Base-by-base conservation (phyloP, 768 basidiomycete species). In the Russula sp. region DNA sequence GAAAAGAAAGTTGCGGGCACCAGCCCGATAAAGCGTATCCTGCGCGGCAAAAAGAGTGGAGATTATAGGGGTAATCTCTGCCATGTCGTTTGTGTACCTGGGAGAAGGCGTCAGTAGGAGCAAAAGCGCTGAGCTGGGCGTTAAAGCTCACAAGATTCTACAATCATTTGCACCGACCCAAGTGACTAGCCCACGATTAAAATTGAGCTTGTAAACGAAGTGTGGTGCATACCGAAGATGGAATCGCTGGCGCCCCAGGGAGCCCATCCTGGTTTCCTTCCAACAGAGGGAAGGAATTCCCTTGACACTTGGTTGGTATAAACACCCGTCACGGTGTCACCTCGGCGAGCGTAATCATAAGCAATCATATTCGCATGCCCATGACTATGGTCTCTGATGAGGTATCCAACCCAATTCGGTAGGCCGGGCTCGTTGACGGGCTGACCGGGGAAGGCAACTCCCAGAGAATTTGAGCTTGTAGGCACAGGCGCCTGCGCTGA, bases 91-190 rank as follows among this genome's bases (percentile, higher is more conserved):
- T 31, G 35, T 39, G 55, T 49, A 64, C 55, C 32, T 57, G 16
- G 18, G 31, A 40, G n/a, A 54, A 53, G 7, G 37, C 22, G 22
- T 57, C 9, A 61, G 75, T 50, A 68, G 77, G 77, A 75, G 78
- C 8, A 7, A 47, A 44, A 9, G 22, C 10, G 20, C 18, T 6
- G 14, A 11, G 27, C 27, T 27, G 27, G 56, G 34, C 5, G 6
- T 11, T 22, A 27, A n/a, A 34, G 50, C 66, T 56, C 42, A 66
- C 66, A 66, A 40, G 16, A 65, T 37, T 40, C 66, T 65, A 73
- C 80, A 79, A 70, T 85, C 84, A 60, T 85, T 84, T 54, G 84
- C 84, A 4, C 84, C 84, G 52, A 84, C 74, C 81, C 82, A 85
- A 5, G 80, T 82, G 14, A 82, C 83, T 84, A 42, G 14, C 32